Percentiles rank a stretch among this genome's conserved stretches.
Conservation (phyloP, 805 yeast species). For the Phaffomyces antillensis region DNA sequence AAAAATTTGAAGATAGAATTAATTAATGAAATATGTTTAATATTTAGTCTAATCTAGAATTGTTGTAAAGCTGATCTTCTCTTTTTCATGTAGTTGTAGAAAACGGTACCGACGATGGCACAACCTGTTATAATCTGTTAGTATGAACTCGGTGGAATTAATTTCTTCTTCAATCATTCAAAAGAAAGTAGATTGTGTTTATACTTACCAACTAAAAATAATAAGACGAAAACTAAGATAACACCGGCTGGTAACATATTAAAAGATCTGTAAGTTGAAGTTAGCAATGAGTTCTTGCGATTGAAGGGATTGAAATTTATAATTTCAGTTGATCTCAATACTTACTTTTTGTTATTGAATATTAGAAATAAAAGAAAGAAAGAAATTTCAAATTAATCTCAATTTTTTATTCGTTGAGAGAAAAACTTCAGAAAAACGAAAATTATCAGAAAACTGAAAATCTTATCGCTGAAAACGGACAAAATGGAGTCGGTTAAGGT, state of each 20-base stretch:
- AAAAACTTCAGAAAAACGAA: background rate
- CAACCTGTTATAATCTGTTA: constrained; percentile 10
- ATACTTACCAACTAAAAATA: constrained; percentile 23
- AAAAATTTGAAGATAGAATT: background rate
- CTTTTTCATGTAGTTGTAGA: constrained; percentile 11
- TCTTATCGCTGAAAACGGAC: constrained; percentile 2
- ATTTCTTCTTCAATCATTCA: no score
- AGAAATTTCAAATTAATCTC: background rate
- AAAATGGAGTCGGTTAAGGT: background rate
- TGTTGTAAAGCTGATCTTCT: constrained; percentile 23
- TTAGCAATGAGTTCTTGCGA: background rate
- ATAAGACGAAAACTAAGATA: constrained; percentile 24
- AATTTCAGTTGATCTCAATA: background rate
- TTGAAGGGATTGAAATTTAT: background rate
- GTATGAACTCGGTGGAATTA: background rate
- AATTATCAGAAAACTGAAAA: background rate
- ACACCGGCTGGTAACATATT: constrained; percentile 28
- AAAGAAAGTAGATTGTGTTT: background rate
- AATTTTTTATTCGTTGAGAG: background rate
- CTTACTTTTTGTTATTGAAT: background rate
- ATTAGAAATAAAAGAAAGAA: background rate
- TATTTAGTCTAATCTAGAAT: constrained; percentile 8
- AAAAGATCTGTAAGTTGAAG: background rate
- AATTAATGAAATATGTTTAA: no score
- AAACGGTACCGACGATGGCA: constrained; percentile 11